phyloP scores from a whole-genome alignment of 495 filamentous ascomycete species.

The Sabuloglossum arenarium region DNA sequence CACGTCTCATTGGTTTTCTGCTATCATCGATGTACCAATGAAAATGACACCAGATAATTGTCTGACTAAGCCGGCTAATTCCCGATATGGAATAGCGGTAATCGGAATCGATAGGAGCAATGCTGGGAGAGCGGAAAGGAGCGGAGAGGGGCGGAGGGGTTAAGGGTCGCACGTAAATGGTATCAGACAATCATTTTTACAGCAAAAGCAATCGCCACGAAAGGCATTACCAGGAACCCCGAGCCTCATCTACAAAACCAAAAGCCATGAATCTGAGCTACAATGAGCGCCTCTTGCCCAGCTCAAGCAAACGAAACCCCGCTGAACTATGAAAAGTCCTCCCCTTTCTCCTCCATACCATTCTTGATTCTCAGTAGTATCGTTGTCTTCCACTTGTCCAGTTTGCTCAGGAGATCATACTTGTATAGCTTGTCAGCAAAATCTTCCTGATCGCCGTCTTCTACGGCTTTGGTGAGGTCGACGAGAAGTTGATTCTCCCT shows the following conservation, averaged over 20 bases:
- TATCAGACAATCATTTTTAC: too few species aligned
- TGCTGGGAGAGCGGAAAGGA: too few species aligned
- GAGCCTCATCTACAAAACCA: neutral
- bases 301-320: neutral
- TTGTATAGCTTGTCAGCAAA: constrained; percentile 75
- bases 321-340: constrained; percentile 42
- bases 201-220: neutral
- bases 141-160: too few species aligned
- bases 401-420: constrained; percentile 71
- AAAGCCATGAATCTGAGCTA: neutral
- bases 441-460: constrained; percentile 50
- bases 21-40: neutral
- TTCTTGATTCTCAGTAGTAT: constrained; percentile 66
- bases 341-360: constrained; percentile 51
- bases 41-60: neutral
- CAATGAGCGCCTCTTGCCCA: neutral
- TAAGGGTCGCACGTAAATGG: too few species aligned
- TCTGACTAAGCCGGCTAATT: neutral
- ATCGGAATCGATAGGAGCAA: neutral
- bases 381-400: constrained; percentile 92
- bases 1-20: neutral
- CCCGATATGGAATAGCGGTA: neutral
- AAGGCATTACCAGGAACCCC: neutral
- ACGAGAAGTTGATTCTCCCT: constrained; percentile 61
- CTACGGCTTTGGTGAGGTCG: constrained; percentile 50